A percentile compares a stretch with the other conserved stretches of the same genome.
phyloP scores from a whole-genome alignment of 2,329 filamentous ascomycete genomes.

The Pseudopyricularia cyperi region DNA sequence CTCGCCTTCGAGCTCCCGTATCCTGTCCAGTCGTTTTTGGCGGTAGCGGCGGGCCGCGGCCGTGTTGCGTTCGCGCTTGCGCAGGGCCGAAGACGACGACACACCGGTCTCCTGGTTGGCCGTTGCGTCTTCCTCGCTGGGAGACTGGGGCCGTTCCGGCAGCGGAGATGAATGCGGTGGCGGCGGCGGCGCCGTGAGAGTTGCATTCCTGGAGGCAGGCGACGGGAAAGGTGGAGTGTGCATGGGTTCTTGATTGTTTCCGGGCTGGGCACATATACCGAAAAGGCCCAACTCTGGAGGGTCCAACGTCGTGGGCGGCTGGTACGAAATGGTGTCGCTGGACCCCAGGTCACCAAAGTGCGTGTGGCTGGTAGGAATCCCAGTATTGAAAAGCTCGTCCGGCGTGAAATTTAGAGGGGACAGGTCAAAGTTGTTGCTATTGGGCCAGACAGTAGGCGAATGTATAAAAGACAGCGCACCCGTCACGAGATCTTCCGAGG shows the following conservation, averaged over 20 bases:
- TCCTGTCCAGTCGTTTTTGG: slow-evolving; percentile 49
- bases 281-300: not conserved
- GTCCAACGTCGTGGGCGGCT: not conserved
- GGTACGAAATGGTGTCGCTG: not conserved
- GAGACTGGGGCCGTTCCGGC: not conserved
- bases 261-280: not conserved
- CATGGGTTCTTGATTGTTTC: not conserved
- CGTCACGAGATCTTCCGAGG: not conserved
- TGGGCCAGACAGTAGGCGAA: not conserved
- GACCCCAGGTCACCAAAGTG: not conserved
- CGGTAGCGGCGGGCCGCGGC: slow-evolving; percentile 50
- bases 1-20: slow-evolving; percentile 39
- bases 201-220: not conserved
- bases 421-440: not conserved
- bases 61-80: slow-evolving; percentile 48
- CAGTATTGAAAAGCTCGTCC: not conserved
- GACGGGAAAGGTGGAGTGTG: not conserved
- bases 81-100: slow-evolving; percentile 1
- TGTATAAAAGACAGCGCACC: not conserved
- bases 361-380: not conserved
- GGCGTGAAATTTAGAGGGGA: not conserved
- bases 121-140: not conserved
- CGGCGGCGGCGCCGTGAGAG: not conserved
- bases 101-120: not conserved
- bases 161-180: not conserved